Conservation (phyloP, 2,329 filamentous ascomycete species). For the Pestalotiopsis fici region DNA sequence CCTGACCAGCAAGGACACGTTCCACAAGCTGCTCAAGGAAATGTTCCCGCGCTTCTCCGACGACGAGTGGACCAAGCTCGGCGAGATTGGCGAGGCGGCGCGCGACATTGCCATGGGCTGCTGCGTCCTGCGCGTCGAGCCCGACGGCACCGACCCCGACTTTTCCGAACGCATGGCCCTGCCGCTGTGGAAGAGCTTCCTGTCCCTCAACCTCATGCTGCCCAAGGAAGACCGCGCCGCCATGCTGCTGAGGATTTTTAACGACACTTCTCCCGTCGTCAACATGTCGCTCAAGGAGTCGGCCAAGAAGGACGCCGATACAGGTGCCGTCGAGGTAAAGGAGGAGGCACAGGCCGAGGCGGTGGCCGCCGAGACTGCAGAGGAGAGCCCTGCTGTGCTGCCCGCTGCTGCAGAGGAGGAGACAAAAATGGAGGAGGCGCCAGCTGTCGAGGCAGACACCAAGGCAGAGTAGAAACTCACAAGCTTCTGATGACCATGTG, state of each 20-base stretch:
- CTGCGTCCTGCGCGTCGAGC: conserved; percentile 83
- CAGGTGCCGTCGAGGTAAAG: conserved; percentile 16
- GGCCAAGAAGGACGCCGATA: conserved; percentile 36
- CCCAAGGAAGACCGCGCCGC: conserved; percentile 95
- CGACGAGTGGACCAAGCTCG: conserved; percentile 72
- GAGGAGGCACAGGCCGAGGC: conserved; percentile 1
- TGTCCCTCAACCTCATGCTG: conserved; percentile 94
- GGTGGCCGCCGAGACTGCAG: conserved; percentile 12
- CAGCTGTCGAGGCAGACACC: too few relatives aligned
- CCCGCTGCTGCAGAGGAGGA: conserved; percentile 11
- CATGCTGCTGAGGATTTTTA: conserved; percentile 88
- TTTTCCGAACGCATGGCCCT: conserved; percentile 81
- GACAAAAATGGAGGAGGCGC: conserved; percentile 1
- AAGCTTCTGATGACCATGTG: too few relatives aligned
- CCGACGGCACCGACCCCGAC: conserved; percentile 61
- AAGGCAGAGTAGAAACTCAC: too few relatives aligned
- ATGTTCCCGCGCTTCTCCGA: conserved; percentile 92
- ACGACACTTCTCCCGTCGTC: conserved; percentile 82
- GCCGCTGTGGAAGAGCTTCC: conserved; percentile 90
- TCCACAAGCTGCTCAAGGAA: conserved; percentile 82
- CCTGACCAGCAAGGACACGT: conserved; percentile 75
- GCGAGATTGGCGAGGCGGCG: conserved; percentile 85
- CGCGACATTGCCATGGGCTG: conserved; percentile 85
- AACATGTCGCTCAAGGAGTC: conserved; percentile 64
- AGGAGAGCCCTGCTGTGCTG: conserved; percentile 1